These are phyloP conservation scores for Penicillium canescens DNA, from an alignment of 495 filamentous ascomycete genomes.

Conservation along the genomic window DNA sequence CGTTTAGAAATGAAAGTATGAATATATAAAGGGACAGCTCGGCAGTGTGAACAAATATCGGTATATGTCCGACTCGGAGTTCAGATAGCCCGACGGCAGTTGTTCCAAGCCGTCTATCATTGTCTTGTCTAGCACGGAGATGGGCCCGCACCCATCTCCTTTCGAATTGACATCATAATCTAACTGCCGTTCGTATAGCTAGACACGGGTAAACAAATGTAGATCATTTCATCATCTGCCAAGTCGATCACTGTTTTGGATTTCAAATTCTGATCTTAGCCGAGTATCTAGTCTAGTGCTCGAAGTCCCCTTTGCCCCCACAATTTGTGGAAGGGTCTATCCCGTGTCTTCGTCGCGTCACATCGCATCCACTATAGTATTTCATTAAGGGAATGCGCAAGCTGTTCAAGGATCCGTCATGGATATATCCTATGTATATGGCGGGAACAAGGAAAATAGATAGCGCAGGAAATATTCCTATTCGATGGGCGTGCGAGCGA, in stretches of 20 bases:
- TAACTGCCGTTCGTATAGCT: no score
- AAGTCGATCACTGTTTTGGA: no score
- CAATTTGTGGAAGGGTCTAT: no score
- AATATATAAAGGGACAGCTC: background rate
- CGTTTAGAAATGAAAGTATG: background rate
- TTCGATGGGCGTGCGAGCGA: background rate
- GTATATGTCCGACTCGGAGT: background rate
- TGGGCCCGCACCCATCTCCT: background rate
- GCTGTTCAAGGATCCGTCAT: no score
- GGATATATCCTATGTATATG: no score
- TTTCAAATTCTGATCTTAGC: no score
- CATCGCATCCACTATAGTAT: no score
- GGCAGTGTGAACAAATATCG: slow-evolving; percentile 3
- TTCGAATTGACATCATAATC: background rate
- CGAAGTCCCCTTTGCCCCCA: no score
- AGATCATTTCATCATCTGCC: background rate
- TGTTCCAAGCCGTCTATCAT: background rate
- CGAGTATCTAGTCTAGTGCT: no score
- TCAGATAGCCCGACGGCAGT: background rate
- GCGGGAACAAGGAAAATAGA: background rate
- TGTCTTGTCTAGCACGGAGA: slow-evolving; percentile 10
- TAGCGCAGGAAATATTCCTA: background rate
- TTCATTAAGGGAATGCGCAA: no score
- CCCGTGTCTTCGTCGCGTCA: no score
- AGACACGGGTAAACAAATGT: background rate